A percentile compares a stretch with the other conserved stretches of the same genome.
Conservation (phyloP, 768 basidiomycete species). For the Xerocomus spinulosus region DNA sequence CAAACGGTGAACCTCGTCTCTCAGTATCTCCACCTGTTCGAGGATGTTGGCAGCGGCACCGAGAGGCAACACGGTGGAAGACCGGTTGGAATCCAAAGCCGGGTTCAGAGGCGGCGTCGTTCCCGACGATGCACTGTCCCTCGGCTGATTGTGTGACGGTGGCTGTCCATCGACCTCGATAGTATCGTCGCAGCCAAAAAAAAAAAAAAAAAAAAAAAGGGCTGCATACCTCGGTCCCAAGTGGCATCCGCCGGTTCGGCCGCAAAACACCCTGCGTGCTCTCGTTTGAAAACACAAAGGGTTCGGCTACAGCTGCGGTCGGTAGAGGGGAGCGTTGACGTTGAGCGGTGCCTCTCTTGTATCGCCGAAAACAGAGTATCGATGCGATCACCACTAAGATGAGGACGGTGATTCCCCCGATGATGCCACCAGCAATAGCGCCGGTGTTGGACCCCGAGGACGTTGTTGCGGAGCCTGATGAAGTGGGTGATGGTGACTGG, state of each 20-base stretch:
- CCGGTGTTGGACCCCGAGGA: neutral
- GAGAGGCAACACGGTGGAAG: neutral
- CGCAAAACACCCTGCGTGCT: neutral
- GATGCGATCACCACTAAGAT: neutral
- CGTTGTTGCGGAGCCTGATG: neutral
- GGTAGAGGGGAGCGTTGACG: neutral
- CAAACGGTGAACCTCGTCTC: slow-evolving; percentile 11
- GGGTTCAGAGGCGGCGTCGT: no score
- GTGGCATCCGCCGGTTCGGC: no score
- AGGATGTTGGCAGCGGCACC: neutral
- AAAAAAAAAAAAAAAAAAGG: no score
- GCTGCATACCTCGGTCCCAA: neutral
- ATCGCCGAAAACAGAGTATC: slow-evolving; percentile 3
- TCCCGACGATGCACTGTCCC: no score
- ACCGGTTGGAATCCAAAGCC: neutral
- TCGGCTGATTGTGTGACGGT: no score
- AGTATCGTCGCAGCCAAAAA: neutral
- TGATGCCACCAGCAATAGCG: slow-evolving; percentile 1
- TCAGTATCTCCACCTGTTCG: slow-evolving; percentile 5
- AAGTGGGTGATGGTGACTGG: neutral
- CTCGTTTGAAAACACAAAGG: neutral
- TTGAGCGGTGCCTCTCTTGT: neutral
- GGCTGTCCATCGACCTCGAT: no score
- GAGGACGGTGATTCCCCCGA: slow-evolving; percentile 1
- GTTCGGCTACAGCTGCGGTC: neutral